Evolutionary conservation across 176 grass and related monocot genomes (phyloP).

Genomic region (Carex cristatella): DNA sequence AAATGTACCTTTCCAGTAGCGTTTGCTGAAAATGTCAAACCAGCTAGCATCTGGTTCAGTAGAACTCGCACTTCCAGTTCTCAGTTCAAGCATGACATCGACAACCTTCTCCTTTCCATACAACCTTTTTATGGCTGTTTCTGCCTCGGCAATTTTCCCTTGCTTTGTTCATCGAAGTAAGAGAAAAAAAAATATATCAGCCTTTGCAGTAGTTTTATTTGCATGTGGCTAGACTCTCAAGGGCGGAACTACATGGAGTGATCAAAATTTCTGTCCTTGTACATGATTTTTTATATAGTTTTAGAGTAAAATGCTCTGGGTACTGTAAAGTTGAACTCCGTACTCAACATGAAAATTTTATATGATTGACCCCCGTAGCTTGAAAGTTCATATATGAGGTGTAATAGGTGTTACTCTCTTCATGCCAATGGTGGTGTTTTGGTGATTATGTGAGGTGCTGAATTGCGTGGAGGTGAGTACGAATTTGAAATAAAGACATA

Average conservation of each 20-base stretch:
- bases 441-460: neutral
- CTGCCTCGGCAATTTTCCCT: constrained; percentile 80
- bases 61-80: constrained; percentile 56
- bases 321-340: too few species aligned
- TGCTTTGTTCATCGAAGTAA: constrained; percentile 48
- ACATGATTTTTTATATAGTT: too few species aligned
- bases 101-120: constrained; percentile 89
- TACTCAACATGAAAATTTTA: too few species aligned
- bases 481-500: neutral
- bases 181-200: neutral
- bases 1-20: constrained; percentile 82
- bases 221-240: neutral
- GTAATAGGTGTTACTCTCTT: neutral
- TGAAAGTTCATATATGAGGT: too few species aligned
- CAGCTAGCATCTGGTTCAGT: constrained; percentile 79
- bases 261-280: too few species aligned
- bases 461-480: neutral
- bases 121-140: constrained; percentile 85
- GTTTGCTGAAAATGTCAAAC: constrained; percentile 94
- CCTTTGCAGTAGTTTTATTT: neutral
- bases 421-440: neutral
- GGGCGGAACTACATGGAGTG: too few species aligned
- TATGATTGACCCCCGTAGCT: too few species aligned
- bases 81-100: constrained; percentile 85
- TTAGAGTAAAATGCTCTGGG: too few species aligned